Evolutionary conservation across 139 green algal species (phyloP).

Genomic region (Coccomyxa sp.): DNA sequence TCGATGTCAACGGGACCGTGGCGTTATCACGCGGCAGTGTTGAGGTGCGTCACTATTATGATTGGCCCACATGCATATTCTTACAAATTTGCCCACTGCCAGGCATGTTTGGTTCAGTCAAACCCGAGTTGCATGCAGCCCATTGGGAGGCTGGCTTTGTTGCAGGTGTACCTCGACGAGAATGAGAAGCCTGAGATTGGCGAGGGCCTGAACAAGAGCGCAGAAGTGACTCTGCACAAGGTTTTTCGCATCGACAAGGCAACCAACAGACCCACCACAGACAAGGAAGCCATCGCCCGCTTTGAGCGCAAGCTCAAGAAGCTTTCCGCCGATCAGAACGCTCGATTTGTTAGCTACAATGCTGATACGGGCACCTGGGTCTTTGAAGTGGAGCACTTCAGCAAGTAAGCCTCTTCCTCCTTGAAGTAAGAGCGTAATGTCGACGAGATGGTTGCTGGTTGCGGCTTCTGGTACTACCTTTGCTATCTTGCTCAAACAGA

Average conservation of each 20-base stretch:
- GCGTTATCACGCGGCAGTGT: conserved; percentile 42
- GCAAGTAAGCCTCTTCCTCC: conserved; percentile 13
- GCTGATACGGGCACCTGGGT: conserved; percentile 65
- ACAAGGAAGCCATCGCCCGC: conserved; percentile 33
- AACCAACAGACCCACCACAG: conserved; percentile 45
- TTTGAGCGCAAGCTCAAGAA: conserved; percentile 44
- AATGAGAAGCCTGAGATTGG: conserved; percentile 70
- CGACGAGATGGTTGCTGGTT: neutral
- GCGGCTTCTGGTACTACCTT: too few species aligned
- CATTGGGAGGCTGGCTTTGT: too few species aligned
- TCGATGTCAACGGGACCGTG: conserved; percentile 70
- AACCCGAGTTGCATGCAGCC: neutral
- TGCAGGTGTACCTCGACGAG: conserved; percentile 65
- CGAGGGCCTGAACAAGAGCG: conserved; percentile 74
- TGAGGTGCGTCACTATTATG: conserved; percentile 16
- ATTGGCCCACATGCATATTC: neutral
- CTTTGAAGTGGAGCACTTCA: conserved; percentile 94
- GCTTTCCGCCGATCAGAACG: conserved; percentile 59
- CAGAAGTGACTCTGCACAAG: conserved; percentile 66
- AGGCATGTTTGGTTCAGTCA: neutral
- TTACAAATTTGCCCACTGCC: neutral
- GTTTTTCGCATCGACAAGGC: conserved; percentile 53
- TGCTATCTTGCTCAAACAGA: too few species aligned
- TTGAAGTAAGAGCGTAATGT: neutral
- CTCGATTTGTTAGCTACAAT: conserved; percentile 79